A percentile compares a stretch with the other conserved stretches of the same genome.
Conservation (phyloP, 345 rosid species). For the Anastatica hierochuntica region DNA sequence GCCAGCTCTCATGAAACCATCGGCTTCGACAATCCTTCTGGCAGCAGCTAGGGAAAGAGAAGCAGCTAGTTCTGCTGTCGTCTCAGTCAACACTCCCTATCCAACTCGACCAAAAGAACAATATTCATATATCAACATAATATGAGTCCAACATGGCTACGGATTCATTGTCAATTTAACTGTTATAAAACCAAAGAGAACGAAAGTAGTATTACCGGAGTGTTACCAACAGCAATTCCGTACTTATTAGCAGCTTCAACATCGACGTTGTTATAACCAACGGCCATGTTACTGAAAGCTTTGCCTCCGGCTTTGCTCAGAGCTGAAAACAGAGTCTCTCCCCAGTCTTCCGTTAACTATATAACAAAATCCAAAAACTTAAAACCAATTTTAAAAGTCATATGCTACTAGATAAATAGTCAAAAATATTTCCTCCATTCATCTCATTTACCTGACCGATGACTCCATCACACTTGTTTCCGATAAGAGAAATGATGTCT, state of each 20-base stretch:
- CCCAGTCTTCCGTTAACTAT: conserved; percentile 95
- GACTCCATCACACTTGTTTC: conserved; percentile 58
- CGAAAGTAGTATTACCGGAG: conserved; percentile 48
- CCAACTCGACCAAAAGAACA: too few species aligned
- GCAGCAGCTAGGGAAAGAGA: conserved; percentile 86
- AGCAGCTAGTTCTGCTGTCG: conserved; percentile 93
- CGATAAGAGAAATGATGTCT: conserved; percentile 78
- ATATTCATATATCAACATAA: too few species aligned
- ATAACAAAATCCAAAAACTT: too few species aligned
- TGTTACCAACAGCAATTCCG: conserved; percentile 90
- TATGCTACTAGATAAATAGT: too few species aligned
- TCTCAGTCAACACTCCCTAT: conserved; percentile 96
- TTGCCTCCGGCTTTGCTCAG: conserved; percentile 87
- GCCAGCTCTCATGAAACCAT: conserved; percentile 92
- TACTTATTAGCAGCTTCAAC: conserved; percentile 91
- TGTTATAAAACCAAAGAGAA: too few species aligned
- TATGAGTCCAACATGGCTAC: too few species aligned
- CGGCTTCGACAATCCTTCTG: conserved; percentile 95
- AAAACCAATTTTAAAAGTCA: too few species aligned
- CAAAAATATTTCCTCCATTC: too few species aligned
- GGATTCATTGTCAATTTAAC: too few species aligned
- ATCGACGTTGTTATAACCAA: conserved; percentile 94
- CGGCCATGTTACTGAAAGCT: conserved; percentile 98
- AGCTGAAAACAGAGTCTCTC: conserved; percentile 82
- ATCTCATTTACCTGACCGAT: conserved; percentile 91